Conservation (phyloP, 2,329 filamentous ascomycete species). For the Bisporella sp. region DNA sequence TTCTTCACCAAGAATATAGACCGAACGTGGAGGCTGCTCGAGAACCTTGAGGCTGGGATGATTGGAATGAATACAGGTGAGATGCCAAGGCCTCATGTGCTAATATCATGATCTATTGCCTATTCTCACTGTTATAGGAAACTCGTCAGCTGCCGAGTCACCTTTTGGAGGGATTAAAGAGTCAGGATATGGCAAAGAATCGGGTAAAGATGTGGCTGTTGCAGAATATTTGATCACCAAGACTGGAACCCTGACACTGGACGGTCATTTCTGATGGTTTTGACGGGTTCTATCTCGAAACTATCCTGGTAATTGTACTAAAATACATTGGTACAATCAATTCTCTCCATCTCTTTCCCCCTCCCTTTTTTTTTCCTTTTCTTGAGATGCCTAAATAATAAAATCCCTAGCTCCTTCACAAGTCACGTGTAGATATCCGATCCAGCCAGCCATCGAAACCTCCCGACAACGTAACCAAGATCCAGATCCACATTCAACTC, state of each 20-base stretch:
- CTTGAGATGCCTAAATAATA: neutral
- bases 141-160: constrained; percentile 57
- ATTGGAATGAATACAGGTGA: constrained; percentile 56
- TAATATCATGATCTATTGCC: neutral
- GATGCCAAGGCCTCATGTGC: constrained; percentile 20
- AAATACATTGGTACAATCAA: neutral
- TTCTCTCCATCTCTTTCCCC: neutral
- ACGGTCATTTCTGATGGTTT: constrained; percentile 40
- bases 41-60: constrained; percentile 64
- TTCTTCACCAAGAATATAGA: constrained; percentile 63
- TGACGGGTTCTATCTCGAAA: neutral
- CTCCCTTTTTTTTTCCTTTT: neutral
- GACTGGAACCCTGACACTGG: constrained; percentile 56
- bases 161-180: constrained; percentile 65
- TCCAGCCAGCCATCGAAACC: neutral
- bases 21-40: constrained; percentile 56
- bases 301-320: neutral
- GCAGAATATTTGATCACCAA: constrained; percentile 57
- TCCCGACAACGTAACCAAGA: neutral
- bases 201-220: constrained; percentile 58
- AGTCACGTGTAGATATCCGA: neutral
- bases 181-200: constrained; percentile 61
- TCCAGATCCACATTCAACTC: neutral
- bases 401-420: neutral
- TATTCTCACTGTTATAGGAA: constrained; percentile 32